Evolutionary conservation across 139 green algal genomes (phyloP).

Genomic region (Cymbomonas tetramitiformis): DNA sequence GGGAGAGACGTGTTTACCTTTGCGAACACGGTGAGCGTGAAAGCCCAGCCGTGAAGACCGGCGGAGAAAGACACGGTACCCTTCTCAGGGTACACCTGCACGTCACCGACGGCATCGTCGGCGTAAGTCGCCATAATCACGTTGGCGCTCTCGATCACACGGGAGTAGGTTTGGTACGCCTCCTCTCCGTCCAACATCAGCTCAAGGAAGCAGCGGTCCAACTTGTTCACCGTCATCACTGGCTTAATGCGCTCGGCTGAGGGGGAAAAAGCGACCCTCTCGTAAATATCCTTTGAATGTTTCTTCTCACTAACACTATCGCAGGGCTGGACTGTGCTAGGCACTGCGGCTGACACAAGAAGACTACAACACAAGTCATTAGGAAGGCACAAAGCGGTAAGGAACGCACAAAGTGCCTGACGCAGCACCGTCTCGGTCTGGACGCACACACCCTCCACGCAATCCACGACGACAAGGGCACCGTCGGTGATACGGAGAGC

Average conservation of each 20-base stretch:
- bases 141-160: constrained; percentile 96
- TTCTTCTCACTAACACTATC: neutral
- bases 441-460: constrained; percentile 97
- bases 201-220: constrained; percentile 98
- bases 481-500: constrained; percentile 97
- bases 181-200: constrained; percentile 78
- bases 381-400: too few species aligned
- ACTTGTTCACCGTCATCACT: constrained; percentile 98
- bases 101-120: constrained; percentile 85
- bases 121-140: constrained; percentile 96
- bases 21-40: constrained; percentile 95
- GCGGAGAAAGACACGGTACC: constrained; percentile 94
- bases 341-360: neutral
- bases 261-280: too few species aligned
- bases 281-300: neutral
- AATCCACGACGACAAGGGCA: constrained; percentile 96
- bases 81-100: constrained; percentile 90
- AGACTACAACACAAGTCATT: neutral
- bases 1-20: too few species aligned
- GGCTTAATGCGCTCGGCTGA: constrained; percentile 92
- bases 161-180: constrained; percentile 80
- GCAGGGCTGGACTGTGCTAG: too few species aligned
- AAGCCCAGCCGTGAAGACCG: constrained; percentile 97
- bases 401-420: constrained; percentile 64
- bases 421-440: constrained; percentile 99